These are phyloP conservation scores for Exophiala calicioides DNA, from an alignment of 2,329 filamentous ascomycete species.

Conservation along the genomic window DNA sequence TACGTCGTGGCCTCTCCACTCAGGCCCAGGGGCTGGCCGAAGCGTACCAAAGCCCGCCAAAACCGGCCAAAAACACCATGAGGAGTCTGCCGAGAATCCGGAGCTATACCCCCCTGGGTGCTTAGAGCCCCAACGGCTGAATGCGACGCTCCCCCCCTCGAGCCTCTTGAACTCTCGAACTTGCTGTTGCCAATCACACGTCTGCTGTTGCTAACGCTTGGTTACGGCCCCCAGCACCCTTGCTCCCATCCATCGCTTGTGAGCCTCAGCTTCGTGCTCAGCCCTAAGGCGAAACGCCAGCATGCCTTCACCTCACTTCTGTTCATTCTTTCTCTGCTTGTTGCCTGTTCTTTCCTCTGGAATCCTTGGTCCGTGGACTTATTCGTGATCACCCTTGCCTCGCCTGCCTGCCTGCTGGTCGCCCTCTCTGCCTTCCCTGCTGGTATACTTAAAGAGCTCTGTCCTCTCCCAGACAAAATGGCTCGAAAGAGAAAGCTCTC, in stretches of 20 bases:
- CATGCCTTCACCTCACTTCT: conserved; percentile 9
- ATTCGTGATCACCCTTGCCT: conserved; percentile 6
- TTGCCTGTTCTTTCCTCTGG: conserved; percentile 14
- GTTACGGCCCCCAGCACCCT: conserved; percentile 17
- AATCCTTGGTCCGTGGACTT: conserved; percentile 1
- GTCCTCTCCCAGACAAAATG: conserved; percentile 6
- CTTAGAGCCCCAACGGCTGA: no score
- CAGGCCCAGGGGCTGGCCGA: no score
- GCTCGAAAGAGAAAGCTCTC: conserved; percentile 22
- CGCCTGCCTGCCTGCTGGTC: not conserved
- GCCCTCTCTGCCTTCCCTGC: not conserved
- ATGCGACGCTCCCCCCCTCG: conserved; percentile 7
- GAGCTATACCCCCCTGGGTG: no score
- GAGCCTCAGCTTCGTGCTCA: conserved; percentile 26
- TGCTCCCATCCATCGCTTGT: conserved; percentile 7
- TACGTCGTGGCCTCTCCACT: no score
- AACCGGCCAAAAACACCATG: no score
- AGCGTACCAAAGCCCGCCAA: no score
- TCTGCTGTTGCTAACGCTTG: not conserved
- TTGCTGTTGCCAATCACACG: conserved; percentile 11
- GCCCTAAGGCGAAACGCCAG: conserved; percentile 16
- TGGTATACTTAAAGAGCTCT: conserved; percentile 19
- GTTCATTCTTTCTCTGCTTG: conserved; percentile 5
- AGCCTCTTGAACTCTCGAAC: conserved; percentile 8
- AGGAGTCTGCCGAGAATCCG: no score